Base-by-base conservation (phyloP, 305 asterid species). In the Fraxinus nigra region DNA sequence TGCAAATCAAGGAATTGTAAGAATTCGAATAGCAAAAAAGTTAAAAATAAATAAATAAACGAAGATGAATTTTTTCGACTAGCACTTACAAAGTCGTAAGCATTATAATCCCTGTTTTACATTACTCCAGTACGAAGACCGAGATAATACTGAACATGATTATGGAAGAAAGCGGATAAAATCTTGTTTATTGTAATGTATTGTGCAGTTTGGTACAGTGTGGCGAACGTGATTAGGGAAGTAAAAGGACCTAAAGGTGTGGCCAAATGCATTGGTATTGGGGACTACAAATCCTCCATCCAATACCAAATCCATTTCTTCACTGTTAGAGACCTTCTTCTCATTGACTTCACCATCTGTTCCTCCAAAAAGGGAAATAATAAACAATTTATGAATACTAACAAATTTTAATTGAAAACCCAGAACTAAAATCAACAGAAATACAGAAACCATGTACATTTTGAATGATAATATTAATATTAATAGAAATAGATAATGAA, bases 81-180 rank as follows among this genome's bases (percentile, higher is more conserved):
- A 8, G 0, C 63, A 18, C 89, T 85, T 85, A 89, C 94, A 79
- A 83, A 89, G 22, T 89, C 94, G 83, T 82, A 83, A 32, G 84
- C 89, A 56, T 20, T 81, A 38, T 90, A 90, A 81, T 88, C 84
- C 87, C 92, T 86, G 87, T 76, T 77, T 69, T 14, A 69, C 38
- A 69, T 28, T 69, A 7, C 18, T 67, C 35, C 74, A 28, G 35
- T 67, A 10, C 38, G 8, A 67, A 13, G 37, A n/a, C 14, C 40
- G 7, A 7, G 26, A 28, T 63, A 24, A 34, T 63, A 63, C 72
- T 24, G 2, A 63, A 63, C 32, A 20, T 9, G 72, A 63, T 63
- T 63, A 63, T 0, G 10, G 13, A 63, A 24, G 72, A 63, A 63
- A 24, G 30, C 4, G 6, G 34, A 63, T 63, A 63, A 63, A 24